These are phyloP conservation scores for Collybia sp. DNA, from an alignment of 768 basidiomycete genomes.

Conservation along the genomic window DNA sequence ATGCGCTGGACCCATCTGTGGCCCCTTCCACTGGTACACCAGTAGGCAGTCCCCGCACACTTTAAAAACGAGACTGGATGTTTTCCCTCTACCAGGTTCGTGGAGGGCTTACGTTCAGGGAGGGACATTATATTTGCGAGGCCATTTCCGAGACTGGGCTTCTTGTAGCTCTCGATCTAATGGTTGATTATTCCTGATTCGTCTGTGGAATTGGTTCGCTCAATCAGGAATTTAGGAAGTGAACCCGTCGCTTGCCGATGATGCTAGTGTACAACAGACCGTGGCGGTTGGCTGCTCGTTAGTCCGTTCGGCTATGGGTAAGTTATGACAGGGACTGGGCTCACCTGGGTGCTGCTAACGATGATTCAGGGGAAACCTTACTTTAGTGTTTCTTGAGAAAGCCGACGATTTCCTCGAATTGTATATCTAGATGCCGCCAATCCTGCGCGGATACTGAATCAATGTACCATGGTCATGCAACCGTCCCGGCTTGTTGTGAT, in stretches of 20 bases:
- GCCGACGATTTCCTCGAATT: too few relatives aligned
- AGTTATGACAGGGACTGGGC: conserved; percentile 12
- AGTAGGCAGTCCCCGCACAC: conserved; percentile 32
- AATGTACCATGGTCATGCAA: too few relatives aligned
- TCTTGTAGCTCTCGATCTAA: conserved; percentile 88
- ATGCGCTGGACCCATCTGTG: conserved; percentile 89
- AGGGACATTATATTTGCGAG: conserved; percentile 98
- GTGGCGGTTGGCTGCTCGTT: conserved; percentile 88
- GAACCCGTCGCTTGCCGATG: conserved; percentile 87
- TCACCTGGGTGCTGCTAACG: too few relatives aligned
- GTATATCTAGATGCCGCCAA: too few relatives aligned
- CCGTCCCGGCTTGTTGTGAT: too few relatives aligned
- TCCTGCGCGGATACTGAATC: background rate
- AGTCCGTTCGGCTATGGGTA: conserved; percentile 78
- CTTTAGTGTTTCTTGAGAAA: conserved; percentile 17
- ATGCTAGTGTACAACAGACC: conserved; percentile 74
- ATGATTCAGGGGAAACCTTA: conserved; percentile 35
- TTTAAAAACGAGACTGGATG: conserved; percentile 4
- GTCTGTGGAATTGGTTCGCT: conserved; percentile 3
- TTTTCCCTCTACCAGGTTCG: conserved; percentile 51
- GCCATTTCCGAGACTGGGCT: conserved; percentile 89
- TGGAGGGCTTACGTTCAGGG: conserved; percentile 93
- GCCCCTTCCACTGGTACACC: conserved; percentile 96
- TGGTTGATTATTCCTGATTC: conserved; percentile 52
- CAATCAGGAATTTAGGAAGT: conserved; percentile 62